phyloP scores from a whole-genome alignment of 106 monocot genomes.

The Cymbidium sinense region DNA sequence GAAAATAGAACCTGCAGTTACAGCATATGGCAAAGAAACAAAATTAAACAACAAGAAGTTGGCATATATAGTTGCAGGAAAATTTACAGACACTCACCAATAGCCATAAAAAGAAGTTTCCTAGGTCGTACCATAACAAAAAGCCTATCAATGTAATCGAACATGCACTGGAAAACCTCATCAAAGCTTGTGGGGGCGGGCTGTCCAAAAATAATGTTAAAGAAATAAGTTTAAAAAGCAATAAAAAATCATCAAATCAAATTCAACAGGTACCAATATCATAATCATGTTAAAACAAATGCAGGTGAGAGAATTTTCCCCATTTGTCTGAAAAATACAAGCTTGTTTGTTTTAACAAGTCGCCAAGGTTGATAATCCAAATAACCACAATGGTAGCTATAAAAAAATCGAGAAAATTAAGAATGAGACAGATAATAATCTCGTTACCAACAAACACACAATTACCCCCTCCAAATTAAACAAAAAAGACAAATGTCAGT shows the following conservation, averaged over 20 bases:
- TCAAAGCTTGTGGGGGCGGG: constrained; percentile 86
- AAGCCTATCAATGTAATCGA: constrained; percentile 96
- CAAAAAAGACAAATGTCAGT: neutral
- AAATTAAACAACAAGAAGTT: neutral
- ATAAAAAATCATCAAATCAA: neutral
- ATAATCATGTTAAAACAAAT: neutral
- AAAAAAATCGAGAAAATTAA: neutral
- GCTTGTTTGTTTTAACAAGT: neutral
- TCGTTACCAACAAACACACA: neutral
- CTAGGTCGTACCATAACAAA: constrained; percentile 93
- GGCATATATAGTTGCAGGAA: neutral
- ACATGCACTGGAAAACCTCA: constrained; percentile 98
- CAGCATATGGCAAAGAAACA: neutral
- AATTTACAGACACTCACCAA: constrained; percentile 49
- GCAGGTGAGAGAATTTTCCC: neutral
- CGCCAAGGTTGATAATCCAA: neutral
- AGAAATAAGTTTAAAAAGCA: neutral
- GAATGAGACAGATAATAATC: neutral
- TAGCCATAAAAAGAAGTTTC: constrained; percentile 93
- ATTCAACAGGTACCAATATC: neutral
- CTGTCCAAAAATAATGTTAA: constrained; percentile 32
- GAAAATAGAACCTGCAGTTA: neutral
- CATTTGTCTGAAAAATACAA: neutral
- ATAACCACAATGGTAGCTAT: neutral
- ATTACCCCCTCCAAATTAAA: neutral